Percentiles rank a stretch among this genome's conserved stretches.
phyloP scores from a whole-genome alignment of 2,329 filamentous ascomycete genomes.

The Alternaria arbusti region DNA sequence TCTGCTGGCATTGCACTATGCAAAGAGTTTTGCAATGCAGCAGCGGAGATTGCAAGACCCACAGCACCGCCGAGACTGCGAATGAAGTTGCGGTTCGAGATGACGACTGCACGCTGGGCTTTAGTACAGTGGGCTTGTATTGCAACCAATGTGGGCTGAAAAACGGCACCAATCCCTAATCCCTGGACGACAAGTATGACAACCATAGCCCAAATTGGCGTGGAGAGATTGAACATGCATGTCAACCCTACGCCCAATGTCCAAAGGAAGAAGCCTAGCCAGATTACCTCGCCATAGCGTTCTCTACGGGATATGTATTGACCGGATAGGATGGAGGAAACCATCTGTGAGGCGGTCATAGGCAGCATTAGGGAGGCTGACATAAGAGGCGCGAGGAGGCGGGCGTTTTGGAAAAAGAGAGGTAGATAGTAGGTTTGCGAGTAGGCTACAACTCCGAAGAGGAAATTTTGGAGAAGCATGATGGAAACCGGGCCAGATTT shows the following conservation, averaged over 20 bases:
- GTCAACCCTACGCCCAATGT: conserved; percentile 62
- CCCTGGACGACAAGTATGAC: conserved; percentile 59
- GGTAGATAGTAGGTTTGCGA: conserved; percentile 67
- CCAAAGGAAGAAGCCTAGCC: conserved; percentile 56
- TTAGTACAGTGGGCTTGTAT: conserved; percentile 60
- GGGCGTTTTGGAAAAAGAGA: conserved; percentile 67
- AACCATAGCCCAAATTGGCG: conserved; percentile 55
- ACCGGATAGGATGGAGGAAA: conserved; percentile 58
- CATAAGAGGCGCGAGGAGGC: conserved; percentile 51
- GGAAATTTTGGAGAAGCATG: conserved; percentile 64
- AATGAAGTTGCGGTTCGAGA: conserved; percentile 68
- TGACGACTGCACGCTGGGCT: conserved; percentile 66
- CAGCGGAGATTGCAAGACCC: conserved; percentile 59
- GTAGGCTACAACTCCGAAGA: conserved; percentile 67
- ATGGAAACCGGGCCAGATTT: conserved; percentile 59
- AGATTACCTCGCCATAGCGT: conserved; percentile 57
- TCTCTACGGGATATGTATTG: conserved; percentile 64
- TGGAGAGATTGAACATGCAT: conserved; percentile 57
- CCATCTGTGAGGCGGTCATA: conserved; percentile 30
- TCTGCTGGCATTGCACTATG: conserved; percentile 18
- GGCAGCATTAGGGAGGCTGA: conserved; percentile 61
- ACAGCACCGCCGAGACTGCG: conserved; percentile 64
- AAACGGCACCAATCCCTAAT: conserved; percentile 56
- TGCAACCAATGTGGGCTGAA: conserved; percentile 52
- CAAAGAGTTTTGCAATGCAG: conserved; percentile 25